These are phyloP conservation scores for Pseudogymnoascus sp. DNA, from an alignment of 2,329 filamentous ascomycete genomes.

Conservation along the genomic window DNA sequence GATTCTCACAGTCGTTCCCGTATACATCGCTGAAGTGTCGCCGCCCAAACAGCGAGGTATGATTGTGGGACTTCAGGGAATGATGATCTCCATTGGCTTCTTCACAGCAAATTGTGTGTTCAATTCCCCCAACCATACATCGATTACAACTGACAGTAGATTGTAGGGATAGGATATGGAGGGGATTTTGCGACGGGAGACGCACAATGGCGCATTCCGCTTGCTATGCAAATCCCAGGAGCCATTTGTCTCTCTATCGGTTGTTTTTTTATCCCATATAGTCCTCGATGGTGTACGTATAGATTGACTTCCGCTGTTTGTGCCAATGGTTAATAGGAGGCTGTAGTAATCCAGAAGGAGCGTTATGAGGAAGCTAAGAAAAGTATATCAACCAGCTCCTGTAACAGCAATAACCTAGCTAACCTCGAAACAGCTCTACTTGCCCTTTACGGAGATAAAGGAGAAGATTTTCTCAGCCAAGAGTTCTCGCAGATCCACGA, in stretches of 20 bases:
- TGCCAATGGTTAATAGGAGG: neutral
- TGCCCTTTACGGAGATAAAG: slow-evolving; percentile 19
- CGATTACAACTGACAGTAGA: neutral
- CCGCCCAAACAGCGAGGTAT: slow-evolving; percentile 24
- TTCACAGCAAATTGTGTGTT: slow-evolving; percentile 30
- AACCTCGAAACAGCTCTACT: slow-evolving; percentile 13
- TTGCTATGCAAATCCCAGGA: slow-evolving; percentile 29
- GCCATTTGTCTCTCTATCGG: slow-evolving; percentile 16
- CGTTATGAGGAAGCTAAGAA: slow-evolving; percentile 12
- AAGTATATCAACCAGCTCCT: neutral
- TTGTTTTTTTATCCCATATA: slow-evolving; percentile 17
- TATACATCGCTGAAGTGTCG: slow-evolving; percentile 25
- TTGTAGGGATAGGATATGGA: slow-evolving; percentile 32
- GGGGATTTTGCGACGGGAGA: slow-evolving; percentile 28
- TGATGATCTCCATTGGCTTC: slow-evolving; percentile 33
- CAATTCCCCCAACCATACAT: neutral
- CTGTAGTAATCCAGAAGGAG: slow-evolving; percentile 12
- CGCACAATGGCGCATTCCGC: slow-evolving; percentile 31
- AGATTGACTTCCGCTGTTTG: neutral
- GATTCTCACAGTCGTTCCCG: slow-evolving; percentile 13
- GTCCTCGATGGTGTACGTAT: slow-evolving; percentile 19
- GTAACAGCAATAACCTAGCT: neutral
- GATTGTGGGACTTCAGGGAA: slow-evolving; percentile 29
- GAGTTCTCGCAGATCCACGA: slow-evolving; percentile 28
- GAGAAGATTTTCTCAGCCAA: slow-evolving; percentile 20